These are phyloP conservation scores for Prunus yedoensis DNA, from an alignment of 331 rosid species.

Conservation along the genomic window DNA sequence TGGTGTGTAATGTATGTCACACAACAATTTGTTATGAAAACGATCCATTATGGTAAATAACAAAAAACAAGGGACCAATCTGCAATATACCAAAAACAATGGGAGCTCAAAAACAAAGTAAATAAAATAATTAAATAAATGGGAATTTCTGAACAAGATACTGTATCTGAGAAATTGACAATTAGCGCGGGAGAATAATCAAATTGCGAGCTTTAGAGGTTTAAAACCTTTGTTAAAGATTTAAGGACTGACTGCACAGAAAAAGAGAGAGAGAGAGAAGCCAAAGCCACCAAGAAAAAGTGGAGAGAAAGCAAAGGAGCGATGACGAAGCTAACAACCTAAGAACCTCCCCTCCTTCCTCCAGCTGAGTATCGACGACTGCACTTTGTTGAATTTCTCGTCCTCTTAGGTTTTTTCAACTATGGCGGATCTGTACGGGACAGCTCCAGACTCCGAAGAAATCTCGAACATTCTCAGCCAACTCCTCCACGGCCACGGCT, in stretches of 20 bases:
- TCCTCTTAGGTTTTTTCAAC: background rate
- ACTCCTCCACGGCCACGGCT: constrained; percentile 38
- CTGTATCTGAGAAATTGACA: background rate
- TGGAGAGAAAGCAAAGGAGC: background rate
- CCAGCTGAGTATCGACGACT: background rate
- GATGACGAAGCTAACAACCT: background rate
- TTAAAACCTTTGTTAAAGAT: constrained; percentile 3
- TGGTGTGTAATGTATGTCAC: too few species aligned
- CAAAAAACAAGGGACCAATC: background rate
- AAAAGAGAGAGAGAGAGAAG: background rate
- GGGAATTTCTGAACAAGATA: background rate
- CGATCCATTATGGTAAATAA: background rate
- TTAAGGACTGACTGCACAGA: background rate
- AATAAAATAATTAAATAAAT: background rate
- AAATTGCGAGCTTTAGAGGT: constrained; percentile 20
- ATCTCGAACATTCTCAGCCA: constrained; percentile 62
- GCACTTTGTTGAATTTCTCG: background rate
- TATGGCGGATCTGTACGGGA: constrained; percentile 54
- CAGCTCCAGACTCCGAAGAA: constrained; percentile 55
- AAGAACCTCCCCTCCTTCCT: background rate
- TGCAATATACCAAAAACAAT: background rate
- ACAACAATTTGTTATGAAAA: too few species aligned
- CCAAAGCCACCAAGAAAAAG: too few species aligned
- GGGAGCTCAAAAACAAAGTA: background rate
- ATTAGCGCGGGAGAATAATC: constrained; percentile 56